Evolutionary conservation across 805 yeast genomes (phyloP).

Genomic region (Kluyveromyces lactis): DNA sequence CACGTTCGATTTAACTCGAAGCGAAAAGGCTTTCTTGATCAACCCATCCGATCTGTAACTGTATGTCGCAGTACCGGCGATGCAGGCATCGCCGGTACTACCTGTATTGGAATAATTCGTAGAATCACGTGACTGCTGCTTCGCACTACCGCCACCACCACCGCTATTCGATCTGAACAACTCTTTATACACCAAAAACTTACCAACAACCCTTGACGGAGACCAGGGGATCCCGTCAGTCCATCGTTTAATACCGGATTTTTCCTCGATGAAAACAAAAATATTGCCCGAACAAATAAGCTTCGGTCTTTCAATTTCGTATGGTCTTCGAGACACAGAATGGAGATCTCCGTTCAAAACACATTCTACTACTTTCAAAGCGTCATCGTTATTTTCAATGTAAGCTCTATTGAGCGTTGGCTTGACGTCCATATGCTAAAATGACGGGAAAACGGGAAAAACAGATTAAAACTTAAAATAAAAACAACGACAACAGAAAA

Average conservation of each 20-base stretch:
- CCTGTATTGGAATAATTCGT: too few relatives aligned
- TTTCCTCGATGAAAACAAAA: slow-evolving; percentile 77
- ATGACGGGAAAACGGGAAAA: too few relatives aligned
- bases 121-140: too few relatives aligned
- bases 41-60: slow-evolving; percentile 58
- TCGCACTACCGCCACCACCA: not conserved
- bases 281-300: slow-evolving; percentile 71
- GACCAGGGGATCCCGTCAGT: slow-evolving; percentile 96
- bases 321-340: slow-evolving; percentile 70
- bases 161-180: slow-evolving; percentile 7
- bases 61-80: not conserved
- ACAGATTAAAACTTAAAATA: too few relatives aligned
- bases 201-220: slow-evolving; percentile 79
- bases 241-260: slow-evolving; percentile 85
- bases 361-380: slow-evolving; percentile 75
- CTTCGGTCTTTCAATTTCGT: slow-evolving; percentile 60
- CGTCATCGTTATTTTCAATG: slow-evolving; percentile 76
- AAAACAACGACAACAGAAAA: too few relatives aligned
- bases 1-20: slow-evolving; percentile 37
- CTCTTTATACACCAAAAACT: slow-evolving; percentile 79
- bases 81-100: too few relatives aligned
- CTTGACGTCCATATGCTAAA: slow-evolving; percentile 21
- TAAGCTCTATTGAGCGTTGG: slow-evolving; percentile 65
- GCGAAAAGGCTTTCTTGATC: slow-evolving; percentile 72
- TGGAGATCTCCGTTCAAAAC: slow-evolving; percentile 51